Evolutionary conservation across 2,329 filamentous ascomycete species (phyloP), one percentile per base, ranked within the genome.

Genomic region (Claviceps sorghi): DNA sequence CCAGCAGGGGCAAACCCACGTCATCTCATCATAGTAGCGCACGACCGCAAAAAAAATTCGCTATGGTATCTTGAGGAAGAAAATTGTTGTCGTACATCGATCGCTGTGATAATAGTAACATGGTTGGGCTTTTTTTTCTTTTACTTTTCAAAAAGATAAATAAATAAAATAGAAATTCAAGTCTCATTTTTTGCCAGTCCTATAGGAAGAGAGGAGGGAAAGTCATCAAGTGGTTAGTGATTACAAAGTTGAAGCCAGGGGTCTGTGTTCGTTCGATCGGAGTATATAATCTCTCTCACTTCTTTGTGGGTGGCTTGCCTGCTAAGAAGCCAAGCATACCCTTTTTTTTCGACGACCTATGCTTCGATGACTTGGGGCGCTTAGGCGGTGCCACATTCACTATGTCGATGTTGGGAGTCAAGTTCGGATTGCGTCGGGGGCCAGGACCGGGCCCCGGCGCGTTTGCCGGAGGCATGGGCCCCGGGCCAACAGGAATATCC

Each of bases 281-380:
- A 30, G 46, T 19, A 30, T 19, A 30, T 13, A 36, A n/a, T 13
- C 17, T 30, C 13, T 30, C 58, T 58, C 52, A 60, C 58, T 58
- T 60, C 53, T 59, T 61, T 50, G 60, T 61, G 17, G 49, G 19
- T 19, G 55, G 57, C 26, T 54, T 56, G 38, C 57, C 59, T 15
- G 56, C 54, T 3, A 61, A 52, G 50, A 59, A 61, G 9, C 42
- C 49, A 4, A 59, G 52, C 54, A 61, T 54, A n/a, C 48, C 29
- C 42, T 36, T 48, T 10, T 51, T 52, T n/a, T 51, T 61, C 48
- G 56, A 52, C 48, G 56, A 52, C 44, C 52, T 55, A 42, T 53
- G 46, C 45, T 57, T 55, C 11, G 52, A 53, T 21, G 56, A 45
- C 42, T 55, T 59, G 47, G 52, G 44, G 6, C 34, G 40, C 38